Base-by-base conservation (phyloP, 225 moss, liverwort and hornwort species). In the Antitrichia curtipendula region DNA sequence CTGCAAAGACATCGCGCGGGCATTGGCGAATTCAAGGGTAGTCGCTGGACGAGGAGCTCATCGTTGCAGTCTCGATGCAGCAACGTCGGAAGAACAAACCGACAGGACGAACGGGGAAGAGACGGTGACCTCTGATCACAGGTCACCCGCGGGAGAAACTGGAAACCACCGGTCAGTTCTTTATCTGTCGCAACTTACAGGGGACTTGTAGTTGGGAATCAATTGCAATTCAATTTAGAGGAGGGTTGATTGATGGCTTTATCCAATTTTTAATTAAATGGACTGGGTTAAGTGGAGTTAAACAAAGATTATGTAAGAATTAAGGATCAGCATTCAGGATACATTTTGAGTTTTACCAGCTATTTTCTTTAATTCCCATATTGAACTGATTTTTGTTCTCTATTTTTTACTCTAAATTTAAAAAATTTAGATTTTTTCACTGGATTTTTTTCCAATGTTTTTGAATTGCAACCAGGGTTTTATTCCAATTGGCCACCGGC, bases 381-480 rank as follows among this genome's bases (percentile, higher is more conserved):
- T 7, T 74, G 20, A 74, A 32, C 7, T 18, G 7, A 49, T 49
- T 49, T 3, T 47, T 47, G n/a, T n/a, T n/a, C n/a, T 31, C 31
- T 12, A 45, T 29, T 47, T 49, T 50, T 11, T 11, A 16, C 7
- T 47, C 6, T 29, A 6, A 7, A 19, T 17, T 6, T 1, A 27
- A 29, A 6, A 2, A 28, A 29, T 2, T 4, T 4, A 31, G 19
- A 47, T 47, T 73, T 73, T 72, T 31, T 49, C 10, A 16, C 25
- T 2, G 3, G 1, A n/a, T n/a, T 6, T 18, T 17, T 29, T 73
- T 11, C 3, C 0, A 0, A 11, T 18, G 7, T 45, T 72, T 45
- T 29, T 2, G 4, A 45, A 29, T 45, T 45, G 29, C 8, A 7
- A 18, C 0, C 2, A 14, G 3, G 3, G 16, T 28, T 32, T 13